These are phyloP conservation scores for Cercophora samala DNA, from an alignment of 495 filamentous ascomycete species.

Conservation along the genomic window DNA sequence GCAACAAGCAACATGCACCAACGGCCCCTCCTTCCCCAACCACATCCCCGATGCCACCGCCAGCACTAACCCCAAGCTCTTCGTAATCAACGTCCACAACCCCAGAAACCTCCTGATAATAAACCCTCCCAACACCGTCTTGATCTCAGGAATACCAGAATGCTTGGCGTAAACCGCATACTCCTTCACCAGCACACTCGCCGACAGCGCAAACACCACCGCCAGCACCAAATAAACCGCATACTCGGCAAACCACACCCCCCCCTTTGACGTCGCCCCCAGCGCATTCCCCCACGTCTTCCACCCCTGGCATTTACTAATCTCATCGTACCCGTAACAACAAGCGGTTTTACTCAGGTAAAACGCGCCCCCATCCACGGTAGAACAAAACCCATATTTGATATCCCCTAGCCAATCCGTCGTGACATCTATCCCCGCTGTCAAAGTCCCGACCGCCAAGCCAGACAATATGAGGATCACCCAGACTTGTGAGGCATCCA, in stretches of 20 bases:
- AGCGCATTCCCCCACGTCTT: constrained; percentile 76
- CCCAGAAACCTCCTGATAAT: constrained; percentile 90
- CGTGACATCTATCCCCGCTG: constrained; percentile 86
- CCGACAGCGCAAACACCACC: constrained; percentile 75
- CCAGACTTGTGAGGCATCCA: constrained; percentile 90
- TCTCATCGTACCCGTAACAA: constrained; percentile 83
- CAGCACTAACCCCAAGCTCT: constrained; percentile 87
- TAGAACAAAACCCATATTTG: constrained; percentile 85
- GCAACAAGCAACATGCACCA: constrained; percentile 97
- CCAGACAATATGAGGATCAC: constrained; percentile 73
- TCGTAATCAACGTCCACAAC: constrained; percentile 86
- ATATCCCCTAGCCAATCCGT: constrained; percentile 93
- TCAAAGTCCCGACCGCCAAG: constrained; percentile 75
- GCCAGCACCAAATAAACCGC: constrained; percentile 80
- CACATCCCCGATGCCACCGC: constrained; percentile 94
- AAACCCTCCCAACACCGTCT: constrained; percentile 93
- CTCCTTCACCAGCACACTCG: constrained; percentile 73
- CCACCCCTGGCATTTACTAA: constrained; percentile 78
- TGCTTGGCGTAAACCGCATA: constrained; percentile 91
- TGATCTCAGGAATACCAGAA: constrained; percentile 97
- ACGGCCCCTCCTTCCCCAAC: constrained; percentile 96
- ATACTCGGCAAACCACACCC: constrained; percentile 78
- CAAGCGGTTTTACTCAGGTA: constrained; percentile 90
- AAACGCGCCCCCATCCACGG: constrained; percentile 75
- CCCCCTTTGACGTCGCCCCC: constrained; percentile 58